Conservation (phyloP, 768 basidiomycete genomes). For the Lanmaoa rubissima region DNA sequence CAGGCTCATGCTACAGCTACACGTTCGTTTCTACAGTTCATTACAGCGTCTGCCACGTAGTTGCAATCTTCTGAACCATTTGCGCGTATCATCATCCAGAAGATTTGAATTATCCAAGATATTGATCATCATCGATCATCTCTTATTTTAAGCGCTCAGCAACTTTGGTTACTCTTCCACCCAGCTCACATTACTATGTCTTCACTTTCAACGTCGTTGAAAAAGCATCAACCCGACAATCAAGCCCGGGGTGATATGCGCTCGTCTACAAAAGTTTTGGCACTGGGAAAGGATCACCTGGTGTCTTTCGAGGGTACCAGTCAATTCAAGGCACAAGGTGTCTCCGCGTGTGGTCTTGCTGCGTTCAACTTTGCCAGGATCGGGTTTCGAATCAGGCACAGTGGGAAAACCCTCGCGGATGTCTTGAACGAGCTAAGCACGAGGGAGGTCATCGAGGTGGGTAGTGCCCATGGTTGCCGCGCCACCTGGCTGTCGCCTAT, state of each 20-base stretch:
- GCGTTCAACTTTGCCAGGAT: constrained; percentile 62
- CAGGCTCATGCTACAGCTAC: too few relatives aligned
- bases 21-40: background rate
- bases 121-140: background rate
- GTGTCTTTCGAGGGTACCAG: constrained; percentile 52
- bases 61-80: background rate
- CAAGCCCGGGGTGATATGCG: background rate
- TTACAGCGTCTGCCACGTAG: background rate
- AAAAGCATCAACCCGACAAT: background rate
- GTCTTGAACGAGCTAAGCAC: constrained; percentile 23
- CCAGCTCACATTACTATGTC: constrained; percentile 3
- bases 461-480: background rate
- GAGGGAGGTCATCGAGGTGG: constrained; percentile 26
- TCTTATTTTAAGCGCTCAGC: background rate
- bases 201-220: background rate
- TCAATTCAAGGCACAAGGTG: constrained; percentile 48
- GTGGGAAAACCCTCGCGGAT: constrained; percentile 4
- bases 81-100: background rate
- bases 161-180: background rate
- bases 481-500: background rate
- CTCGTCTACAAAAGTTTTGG: constrained; percentile 17
- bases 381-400: constrained; percentile 35
- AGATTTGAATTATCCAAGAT: background rate
- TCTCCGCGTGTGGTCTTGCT: constrained; percentile 65
- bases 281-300: constrained; percentile 34